Conservation (phyloP, 768 basidiomycete genomes). For the Russula lepida region DNA sequence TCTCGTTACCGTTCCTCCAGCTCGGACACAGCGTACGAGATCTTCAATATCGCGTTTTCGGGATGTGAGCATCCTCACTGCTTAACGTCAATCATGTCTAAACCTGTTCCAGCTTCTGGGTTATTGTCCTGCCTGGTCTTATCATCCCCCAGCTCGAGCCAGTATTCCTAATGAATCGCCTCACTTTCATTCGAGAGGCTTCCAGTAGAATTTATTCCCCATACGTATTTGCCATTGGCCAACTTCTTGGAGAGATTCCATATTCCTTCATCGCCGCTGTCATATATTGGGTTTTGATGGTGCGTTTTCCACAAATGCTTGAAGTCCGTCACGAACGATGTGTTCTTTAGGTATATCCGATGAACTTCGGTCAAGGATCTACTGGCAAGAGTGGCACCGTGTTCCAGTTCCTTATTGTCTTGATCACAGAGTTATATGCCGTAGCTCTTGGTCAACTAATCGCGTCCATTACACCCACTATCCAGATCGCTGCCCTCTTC, state of each 20-base stretch:
- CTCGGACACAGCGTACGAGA: constrained; percentile 57
- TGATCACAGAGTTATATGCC: constrained; percentile 65
- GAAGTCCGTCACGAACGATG: background rate
- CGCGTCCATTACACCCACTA: constrained; percentile 66
- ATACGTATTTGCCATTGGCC: constrained; percentile 75
- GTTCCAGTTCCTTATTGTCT: constrained; percentile 61
- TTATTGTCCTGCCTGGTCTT: constrained; percentile 62
- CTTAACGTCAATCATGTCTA: background rate
- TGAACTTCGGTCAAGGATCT: constrained; percentile 58
- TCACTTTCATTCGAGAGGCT: constrained; percentile 43
- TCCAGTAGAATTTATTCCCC: constrained; percentile 84
- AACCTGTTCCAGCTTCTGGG: constrained; percentile 40
- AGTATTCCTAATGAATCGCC: constrained; percentile 68
- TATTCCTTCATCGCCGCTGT: constrained; percentile 63
- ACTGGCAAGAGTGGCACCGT: constrained; percentile 57
- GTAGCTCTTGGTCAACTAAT: constrained; percentile 71
- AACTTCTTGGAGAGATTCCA: constrained; percentile 76
- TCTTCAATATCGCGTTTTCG: constrained; percentile 76
- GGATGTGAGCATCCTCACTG: constrained; percentile 34
- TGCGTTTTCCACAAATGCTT: constrained; percentile 25
- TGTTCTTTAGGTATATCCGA: constrained; percentile 43
- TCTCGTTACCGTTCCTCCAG: constrained; percentile 75
- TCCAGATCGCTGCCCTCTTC: constrained; percentile 64
- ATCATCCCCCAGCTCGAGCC: constrained; percentile 80
- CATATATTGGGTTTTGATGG: constrained; percentile 74